These are phyloP conservation scores for Leccinum boreale DNA, from an alignment of 768 basidiomycete species.

Conservation along the genomic window DNA sequence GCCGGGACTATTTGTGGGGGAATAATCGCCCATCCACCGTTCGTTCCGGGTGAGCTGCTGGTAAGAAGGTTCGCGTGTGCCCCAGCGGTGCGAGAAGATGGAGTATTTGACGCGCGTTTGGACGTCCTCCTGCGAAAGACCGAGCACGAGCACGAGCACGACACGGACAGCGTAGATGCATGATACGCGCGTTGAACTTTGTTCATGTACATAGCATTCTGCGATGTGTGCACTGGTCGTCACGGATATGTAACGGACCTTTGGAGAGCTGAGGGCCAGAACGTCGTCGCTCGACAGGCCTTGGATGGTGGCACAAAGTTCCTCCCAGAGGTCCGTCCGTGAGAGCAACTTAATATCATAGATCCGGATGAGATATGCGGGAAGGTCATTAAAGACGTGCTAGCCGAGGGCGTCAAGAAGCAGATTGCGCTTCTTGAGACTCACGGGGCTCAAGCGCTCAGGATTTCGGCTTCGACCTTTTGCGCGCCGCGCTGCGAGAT, in stretches of 20 bases:
- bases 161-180: neutral
- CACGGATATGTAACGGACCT: neutral
- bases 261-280: slow-evolving; percentile 2
- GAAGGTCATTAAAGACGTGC: slow-evolving; percentile 15
- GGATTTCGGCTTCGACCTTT: neutral
- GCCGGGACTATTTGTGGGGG: neutral
- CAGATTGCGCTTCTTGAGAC: neutral
- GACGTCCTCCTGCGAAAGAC: slow-evolving; percentile 3
- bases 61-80: slow-evolving; percentile 3
- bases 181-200: neutral
- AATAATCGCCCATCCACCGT: neutral
- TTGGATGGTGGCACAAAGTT: neutral
- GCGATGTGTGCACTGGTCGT: too few species aligned
- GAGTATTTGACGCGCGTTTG: slow-evolving; percentile 6
- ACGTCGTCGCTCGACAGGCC: neutral
- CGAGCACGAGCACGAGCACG: neutral
- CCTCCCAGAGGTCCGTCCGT: slow-evolving; percentile 13
- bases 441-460: neutral
- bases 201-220: neutral
- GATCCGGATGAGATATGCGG: slow-evolving; percentile 10
- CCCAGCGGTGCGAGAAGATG: slow-evolving; percentile 14
- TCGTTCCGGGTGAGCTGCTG: too few species aligned
- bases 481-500: neutral
- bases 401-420: slow-evolving; percentile 9
- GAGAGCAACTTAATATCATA: slow-evolving; percentile 9